These are phyloP conservation scores for Pyricularia pennisetigena DNA, from an alignment of 2,329 filamentous ascomycete species.

Conservation along the genomic window DNA sequence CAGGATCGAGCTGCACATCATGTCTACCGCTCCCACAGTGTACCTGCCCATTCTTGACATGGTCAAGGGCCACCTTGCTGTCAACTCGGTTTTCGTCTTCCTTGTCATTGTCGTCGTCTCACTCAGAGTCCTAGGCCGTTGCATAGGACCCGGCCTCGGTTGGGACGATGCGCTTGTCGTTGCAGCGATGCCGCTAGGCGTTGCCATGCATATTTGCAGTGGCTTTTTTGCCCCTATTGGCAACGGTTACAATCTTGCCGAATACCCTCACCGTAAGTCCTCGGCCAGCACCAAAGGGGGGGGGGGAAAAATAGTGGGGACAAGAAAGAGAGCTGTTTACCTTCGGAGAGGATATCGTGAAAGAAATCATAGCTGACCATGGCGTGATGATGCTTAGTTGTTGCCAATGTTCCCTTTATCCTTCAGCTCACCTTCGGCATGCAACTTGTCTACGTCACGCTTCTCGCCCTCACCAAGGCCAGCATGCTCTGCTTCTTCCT, in stretches of 20 bases:
- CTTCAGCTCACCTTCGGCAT: conserved; percentile 25
- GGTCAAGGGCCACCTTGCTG: conserved; percentile 17
- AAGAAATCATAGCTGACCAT: background rate
- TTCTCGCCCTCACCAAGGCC: conserved; percentile 23
- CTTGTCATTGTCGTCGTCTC: conserved; percentile 17
- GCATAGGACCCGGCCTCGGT: conserved; percentile 20
- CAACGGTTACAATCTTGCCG: background rate
- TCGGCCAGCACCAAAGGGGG: background rate
- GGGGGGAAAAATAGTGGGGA: background rate
- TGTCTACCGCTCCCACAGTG: background rate
- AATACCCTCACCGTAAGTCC: background rate
- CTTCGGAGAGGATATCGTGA: background rate
- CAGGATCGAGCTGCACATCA: background rate
- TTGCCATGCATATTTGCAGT: background rate
- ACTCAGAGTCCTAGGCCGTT: conserved; percentile 17
- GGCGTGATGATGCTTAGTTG: conserved; percentile 16
- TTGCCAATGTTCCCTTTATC: conserved; percentile 5
- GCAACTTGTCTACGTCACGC: conserved; percentile 24
- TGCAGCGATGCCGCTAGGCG: background rate
- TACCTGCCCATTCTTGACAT: conserved; percentile 12
- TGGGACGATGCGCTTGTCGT: conserved; percentile 22
- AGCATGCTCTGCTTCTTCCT: conserved; percentile 31
- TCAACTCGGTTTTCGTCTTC: conserved; percentile 21
- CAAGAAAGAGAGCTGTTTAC: background rate
- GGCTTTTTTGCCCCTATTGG: background rate